Base-by-base conservation (phyloP, 2,329 filamentous ascomycete species). In the Decorospora gaudefroyi region DNA sequence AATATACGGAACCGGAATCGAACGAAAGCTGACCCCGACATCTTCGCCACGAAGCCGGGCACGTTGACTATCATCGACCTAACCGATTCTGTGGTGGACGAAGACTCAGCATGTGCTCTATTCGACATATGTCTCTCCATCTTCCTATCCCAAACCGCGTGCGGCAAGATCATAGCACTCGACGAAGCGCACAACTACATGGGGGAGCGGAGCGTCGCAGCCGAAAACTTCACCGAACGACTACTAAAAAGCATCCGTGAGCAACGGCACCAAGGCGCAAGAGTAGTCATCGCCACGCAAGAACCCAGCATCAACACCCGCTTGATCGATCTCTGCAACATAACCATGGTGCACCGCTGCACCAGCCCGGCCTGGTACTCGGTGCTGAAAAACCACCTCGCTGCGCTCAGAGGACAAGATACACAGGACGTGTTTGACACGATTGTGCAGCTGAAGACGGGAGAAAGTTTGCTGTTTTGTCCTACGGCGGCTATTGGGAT, bases 171-270 rank as follows among this genome's bases (percentile, higher is more conserved):
- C 13, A 68, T 90, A 15, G 85, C 84, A 0, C 73, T 90, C 0
- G 87, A 91, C 49, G 86, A 91, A 62, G 87, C 87, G 0, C 87
- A 92, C 64, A 90, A 90, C 67, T 88, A 83, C 63, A 81, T 88
- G 76, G 77, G 76, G 0, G 80, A 82, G 32, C 79, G 80, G 0
- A 34, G 7, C 21, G 63, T 70, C 2, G 72, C 53, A 3, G 46
- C 41, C 1, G 41, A 38, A 8, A 13, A 37, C 1, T 57, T 90
- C 29, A 89, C 85, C 0, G 75, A 84, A 5, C 76, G 75, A 0
- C 71, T 90, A 0, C 72, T 89, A 0, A 74, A 76, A 0, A 78
- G 80, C 0, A 85, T 91, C 51, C 78, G 87, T 0, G 74, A 84
- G 18, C 86, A 91, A 67, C 81, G 86, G 0, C 87, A 91, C 61